These are phyloP conservation scores for Carpinus fangiana DNA, from an alignment of 306 rosid species.

Conservation along the genomic window DNA sequence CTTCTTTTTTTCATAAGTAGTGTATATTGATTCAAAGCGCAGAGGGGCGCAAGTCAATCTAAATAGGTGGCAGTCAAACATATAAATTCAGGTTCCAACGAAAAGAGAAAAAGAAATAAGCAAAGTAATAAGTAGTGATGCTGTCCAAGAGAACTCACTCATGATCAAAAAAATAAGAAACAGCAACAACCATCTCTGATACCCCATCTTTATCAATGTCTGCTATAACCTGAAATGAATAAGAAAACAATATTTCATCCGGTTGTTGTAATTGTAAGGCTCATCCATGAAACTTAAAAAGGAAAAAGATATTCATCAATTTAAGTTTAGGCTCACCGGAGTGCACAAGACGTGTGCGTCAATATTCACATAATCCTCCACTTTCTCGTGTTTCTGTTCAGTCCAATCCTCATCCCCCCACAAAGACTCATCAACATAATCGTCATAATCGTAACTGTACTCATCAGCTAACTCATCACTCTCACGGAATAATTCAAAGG, in stretches of 20 bases:
- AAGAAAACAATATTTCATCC: conserved; percentile 18
- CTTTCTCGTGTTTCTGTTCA: conserved; percentile 67
- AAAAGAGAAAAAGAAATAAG: not conserved
- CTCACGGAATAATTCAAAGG: conserved; percentile 81
- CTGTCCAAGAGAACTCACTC: conserved; percentile 67
- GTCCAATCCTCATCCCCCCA: conserved; percentile 98
- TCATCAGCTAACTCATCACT: conserved; percentile 87
- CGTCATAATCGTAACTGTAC: conserved; percentile 88
- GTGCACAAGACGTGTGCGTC: conserved; percentile 89
- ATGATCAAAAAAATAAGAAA: conserved; percentile 87
- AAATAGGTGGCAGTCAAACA: conserved; percentile 1
- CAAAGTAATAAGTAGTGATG: not conserved
- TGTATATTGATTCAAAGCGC: no score
- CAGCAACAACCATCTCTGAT: conserved; percentile 91
- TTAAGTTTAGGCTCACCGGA: conserved; percentile 67
- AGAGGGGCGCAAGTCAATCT: not conserved
- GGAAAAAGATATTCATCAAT: not conserved
- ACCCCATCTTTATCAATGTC: conserved; percentile 96
- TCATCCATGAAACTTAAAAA: not conserved
- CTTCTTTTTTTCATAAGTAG: no score
- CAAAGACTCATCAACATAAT: conserved; percentile 81
- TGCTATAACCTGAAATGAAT: conserved; percentile 76
- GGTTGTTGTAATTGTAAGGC: not conserved
- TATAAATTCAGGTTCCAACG: not conserved
- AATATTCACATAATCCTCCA: conserved; percentile 80